Base-by-base conservation (phyloP, 2,329 filamentous ascomycete genomes). In the Diaporthe australafricana region DNA sequence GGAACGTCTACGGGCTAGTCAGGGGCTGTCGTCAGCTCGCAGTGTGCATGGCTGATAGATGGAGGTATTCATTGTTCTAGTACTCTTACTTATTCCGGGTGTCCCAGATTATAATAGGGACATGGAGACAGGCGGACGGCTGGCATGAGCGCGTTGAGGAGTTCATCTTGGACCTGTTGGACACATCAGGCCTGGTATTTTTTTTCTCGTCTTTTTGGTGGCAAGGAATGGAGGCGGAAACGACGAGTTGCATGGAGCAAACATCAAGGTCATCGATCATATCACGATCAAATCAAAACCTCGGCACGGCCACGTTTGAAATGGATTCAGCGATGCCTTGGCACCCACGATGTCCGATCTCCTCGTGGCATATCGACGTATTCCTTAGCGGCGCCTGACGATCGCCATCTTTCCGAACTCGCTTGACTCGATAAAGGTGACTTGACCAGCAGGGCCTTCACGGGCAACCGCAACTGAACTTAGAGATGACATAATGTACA, bases 1-100 rank as follows among this genome's bases (percentile, higher is more conserved):
- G 71, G 88, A 89, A 77, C 84, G 86, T 75, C 83, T 85, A 79
- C 83, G 84, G 71, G 73, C 77, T 76, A 82, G 86, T 66, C 81
- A 83, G 71, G 82, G 85, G 27, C 77, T 79, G 73, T 68, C 73
- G 53, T 56, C 50, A 73, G 72, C 50, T 45, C 72, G 71, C 66
- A 72, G 71, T 66, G 66, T 56, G 68, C 71, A 70, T 72, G 57
- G 73, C 52, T 70, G 75, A 74, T 55, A 62, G 70, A 47, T 60
- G 20, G 47, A 55, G n/a, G 42, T 68, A 66, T 62, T 67, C 47
- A 70, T 50, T 53, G 32, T 60, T 57, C 38, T 30, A 45, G 25
- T 53, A 70, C 30, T 38, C 68, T 70, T 72, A 70, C 32, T 67
- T 68, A 73, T 68, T 73, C 53, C 69, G 55, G 68, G 55, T 55